A percentile compares a stretch with the other conserved stretches of the same genome.
These are phyloP conservation scores for Geopyxis carbonaria DNA, from an alignment of 495 filamentous ascomycete genomes.

Conservation along the genomic window DNA sequence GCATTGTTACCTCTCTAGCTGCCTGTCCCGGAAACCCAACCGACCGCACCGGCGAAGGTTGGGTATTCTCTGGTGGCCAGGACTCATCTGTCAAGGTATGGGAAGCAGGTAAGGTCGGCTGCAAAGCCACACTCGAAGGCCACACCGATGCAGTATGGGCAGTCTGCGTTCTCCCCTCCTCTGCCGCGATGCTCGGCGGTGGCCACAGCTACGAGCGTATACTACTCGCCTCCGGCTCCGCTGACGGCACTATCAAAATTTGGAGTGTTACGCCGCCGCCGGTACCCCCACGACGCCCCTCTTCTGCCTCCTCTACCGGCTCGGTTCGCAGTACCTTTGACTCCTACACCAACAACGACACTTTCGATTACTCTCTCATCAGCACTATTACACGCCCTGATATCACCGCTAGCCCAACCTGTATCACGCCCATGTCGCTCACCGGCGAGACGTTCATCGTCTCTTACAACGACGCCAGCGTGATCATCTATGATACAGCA, in stretches of 20 bases:
- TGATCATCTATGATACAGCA: conserved; percentile 79
- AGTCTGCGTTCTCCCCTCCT: conserved; percentile 80
- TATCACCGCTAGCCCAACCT: conserved; percentile 62
- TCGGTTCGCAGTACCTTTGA: neutral
- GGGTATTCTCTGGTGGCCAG: conserved; percentile 95
- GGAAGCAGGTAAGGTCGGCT: conserved; percentile 85
- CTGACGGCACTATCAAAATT: conserved; percentile 80
- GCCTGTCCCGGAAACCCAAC: conserved; percentile 53
- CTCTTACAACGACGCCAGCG: conserved; percentile 72
- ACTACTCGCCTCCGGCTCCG: conserved; percentile 74
- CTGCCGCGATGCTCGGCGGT: conserved; percentile 58
- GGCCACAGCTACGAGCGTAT: conserved; percentile 57
- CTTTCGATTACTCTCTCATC: conserved; percentile 48
- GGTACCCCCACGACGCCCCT: neutral
- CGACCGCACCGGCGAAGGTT: conserved; percentile 33
- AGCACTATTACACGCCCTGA: conserved; percentile 62
- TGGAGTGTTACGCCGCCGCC: conserved; percentile 82
- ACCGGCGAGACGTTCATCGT: conserved; percentile 89
- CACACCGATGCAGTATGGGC: conserved; percentile 95
- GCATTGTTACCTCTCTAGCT: conserved; percentile 72
- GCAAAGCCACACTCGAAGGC: conserved; percentile 84
- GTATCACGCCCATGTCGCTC: conserved; percentile 69
- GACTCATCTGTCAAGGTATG: conserved; percentile 86
- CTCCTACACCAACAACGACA: conserved; percentile 28
- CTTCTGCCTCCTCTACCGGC: conserved; percentile 1